Base-by-base conservation (phyloP, 1,139 yeast species). In the Kodamaea alishanica region DNA sequence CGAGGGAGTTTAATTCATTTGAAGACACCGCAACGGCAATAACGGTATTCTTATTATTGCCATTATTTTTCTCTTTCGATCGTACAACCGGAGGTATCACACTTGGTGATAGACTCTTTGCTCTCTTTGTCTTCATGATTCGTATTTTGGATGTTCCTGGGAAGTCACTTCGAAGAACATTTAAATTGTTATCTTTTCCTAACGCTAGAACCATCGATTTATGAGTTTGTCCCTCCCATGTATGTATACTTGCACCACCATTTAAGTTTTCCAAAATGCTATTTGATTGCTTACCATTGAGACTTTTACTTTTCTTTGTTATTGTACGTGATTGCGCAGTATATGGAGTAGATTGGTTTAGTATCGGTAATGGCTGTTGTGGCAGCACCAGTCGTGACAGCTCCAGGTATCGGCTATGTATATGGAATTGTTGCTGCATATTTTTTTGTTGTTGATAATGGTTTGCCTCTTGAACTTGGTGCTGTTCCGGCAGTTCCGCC, bases 101-200 rank as follows among this genome's bases (percentile, higher is more conserved):
- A 15, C 20, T 28, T 28, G 30, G 30, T 8, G 30, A 28, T 2
- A 12, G 22, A 28, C 30, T n/a, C 30, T 28, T 28, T n/a, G 15
- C 30, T 28, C 9, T n/a, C 8, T 23, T 31, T 9, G 27, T 20
- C 23, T 38, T 38, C 25, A 30, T 28, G 30, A 41, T 41, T 33
- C 44, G 39, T 28, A 43, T 43, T 32, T 39, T 49, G 23, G 51
- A 49, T 6, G 51, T 48, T 10, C 53, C 53, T n/a, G 53, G 51
- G 10, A 49, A 47, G 9, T 36, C 45, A 6, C 39, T 26, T 34
- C 43, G 40, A 28, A 48, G 47, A 29, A 46, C 42, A 12, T 39
- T 43, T 35, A 49, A 40, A 39, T 42, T 42, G 33, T 45, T 43
- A 37, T 49, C 42, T 26, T 46, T 43, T 26, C 47, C 50, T 8